Evolutionary conservation across 345 rosid species (phyloP).

Genomic region (Syzygium grande): DNA sequence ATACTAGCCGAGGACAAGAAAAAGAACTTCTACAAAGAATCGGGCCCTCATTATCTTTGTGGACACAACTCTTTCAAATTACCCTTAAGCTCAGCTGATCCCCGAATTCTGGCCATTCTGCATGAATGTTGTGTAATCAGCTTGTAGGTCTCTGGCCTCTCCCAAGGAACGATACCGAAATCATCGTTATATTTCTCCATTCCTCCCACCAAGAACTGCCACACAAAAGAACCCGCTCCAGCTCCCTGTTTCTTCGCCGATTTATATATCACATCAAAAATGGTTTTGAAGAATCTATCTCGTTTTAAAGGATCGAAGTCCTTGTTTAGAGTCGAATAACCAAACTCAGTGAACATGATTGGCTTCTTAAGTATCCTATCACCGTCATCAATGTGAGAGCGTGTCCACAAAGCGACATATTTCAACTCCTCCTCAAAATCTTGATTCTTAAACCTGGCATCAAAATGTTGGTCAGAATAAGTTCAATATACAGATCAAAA

Average conservation of each 20-base stretch:
- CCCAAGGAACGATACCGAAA: slow-evolving; percentile 78
- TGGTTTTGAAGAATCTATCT: slow-evolving; percentile 46
- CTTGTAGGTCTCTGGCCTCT: slow-evolving; percentile 47
- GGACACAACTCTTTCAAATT: slow-evolving; percentile 42
- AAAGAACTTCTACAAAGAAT: neutral
- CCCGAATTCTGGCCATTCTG: slow-evolving; percentile 42
- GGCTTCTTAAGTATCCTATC: slow-evolving; percentile 70
- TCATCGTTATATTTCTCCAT: slow-evolving; percentile 83
- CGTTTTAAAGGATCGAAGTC: slow-evolving; percentile 62
- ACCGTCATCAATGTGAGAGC: slow-evolving; percentile 87
- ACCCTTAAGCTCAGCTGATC: slow-evolving; percentile 17
- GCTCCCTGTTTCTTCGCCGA: slow-evolving; percentile 68
- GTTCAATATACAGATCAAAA: neutral
- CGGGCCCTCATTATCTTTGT: slow-evolving; percentile 11
- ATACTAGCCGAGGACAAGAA: neutral
- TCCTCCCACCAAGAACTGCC: slow-evolving; percentile 80
- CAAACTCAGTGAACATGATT: slow-evolving; percentile 77
- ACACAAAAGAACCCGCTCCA: slow-evolving; percentile 74
- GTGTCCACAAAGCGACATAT: slow-evolving; percentile 70
- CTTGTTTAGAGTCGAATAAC: slow-evolving; percentile 69
- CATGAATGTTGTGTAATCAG: slow-evolving; percentile 61
- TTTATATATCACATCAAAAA: slow-evolving; percentile 49
- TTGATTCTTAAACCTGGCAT: slow-evolving; percentile 53
- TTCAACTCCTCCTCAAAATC: slow-evolving; percentile 62
- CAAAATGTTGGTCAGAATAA: neutral